Percentiles rank a stretch among this genome's conserved stretches.
phyloP scores from a whole-genome alignment of 768 basidiomycete species.

The Calocera cornea region DNA sequence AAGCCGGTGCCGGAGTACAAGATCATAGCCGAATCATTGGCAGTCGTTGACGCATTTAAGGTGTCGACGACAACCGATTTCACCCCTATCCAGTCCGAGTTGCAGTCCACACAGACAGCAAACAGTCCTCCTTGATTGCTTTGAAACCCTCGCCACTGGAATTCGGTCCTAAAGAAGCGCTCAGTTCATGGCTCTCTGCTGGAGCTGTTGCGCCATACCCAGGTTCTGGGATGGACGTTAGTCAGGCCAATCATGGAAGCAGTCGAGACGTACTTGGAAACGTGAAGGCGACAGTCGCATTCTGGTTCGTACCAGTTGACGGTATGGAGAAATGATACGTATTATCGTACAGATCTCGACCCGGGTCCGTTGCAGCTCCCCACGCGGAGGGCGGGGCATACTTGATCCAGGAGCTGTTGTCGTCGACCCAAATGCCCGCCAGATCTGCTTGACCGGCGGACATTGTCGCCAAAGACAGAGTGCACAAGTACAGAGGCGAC shows the following conservation, averaged over 20 bases:
- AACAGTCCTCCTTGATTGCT: background rate
- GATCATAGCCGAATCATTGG: background rate
- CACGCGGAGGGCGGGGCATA: background rate
- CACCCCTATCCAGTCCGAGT: background rate
- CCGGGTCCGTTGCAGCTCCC: background rate
- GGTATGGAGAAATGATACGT: background rate
- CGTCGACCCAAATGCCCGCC: background rate
- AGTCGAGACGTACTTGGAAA: background rate
- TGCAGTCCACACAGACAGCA: background rate
- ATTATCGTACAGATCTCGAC: background rate
- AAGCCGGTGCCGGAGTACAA: background rate
- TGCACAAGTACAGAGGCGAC: background rate
- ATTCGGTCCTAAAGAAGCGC: background rate
- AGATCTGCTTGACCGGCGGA: background rate
- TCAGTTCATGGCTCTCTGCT: background rate
- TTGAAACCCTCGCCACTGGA: background rate
- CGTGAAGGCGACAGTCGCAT: background rate
- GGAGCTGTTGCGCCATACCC: background rate
- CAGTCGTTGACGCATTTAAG: background rate
- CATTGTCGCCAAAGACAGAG: background rate
- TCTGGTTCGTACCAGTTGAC: background rate
- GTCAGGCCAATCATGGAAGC: background rate
- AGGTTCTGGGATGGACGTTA: background rate
- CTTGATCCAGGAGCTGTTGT: background rate
- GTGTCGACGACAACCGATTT: background rate